Percentiles rank a stretch among this genome's conserved stretches.
Evolutionary conservation across 441 rosid genomes (phyloP).

Genomic region (Omphalea diandra): DNA sequence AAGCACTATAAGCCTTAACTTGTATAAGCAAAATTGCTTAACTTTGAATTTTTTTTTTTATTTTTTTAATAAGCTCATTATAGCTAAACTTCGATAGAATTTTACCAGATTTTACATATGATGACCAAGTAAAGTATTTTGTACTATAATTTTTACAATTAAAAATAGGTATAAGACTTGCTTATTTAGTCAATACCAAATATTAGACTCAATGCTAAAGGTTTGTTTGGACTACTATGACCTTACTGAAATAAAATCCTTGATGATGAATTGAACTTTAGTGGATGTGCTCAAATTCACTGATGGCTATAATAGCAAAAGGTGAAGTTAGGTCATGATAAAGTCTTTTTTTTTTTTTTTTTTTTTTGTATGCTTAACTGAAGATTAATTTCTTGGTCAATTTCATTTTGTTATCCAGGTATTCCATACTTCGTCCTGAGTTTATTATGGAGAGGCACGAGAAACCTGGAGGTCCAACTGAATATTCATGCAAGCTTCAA

Average conservation of each 20-base stretch:
- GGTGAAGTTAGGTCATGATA: not conserved
- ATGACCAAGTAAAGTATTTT: not conserved
- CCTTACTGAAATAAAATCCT: not conserved
- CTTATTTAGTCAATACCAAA: not conserved
- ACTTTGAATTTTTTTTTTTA: not conserved
- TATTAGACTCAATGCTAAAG: not conserved
- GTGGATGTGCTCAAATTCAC: not conserved
- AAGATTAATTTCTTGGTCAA: constrained; percentile 16
- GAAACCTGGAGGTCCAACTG: constrained; percentile 86
- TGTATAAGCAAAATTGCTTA: not conserved
- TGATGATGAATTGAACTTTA: not conserved
- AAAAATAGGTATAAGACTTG: not conserved
- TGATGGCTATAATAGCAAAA: too few species aligned
- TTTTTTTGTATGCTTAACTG: constrained; percentile 6
- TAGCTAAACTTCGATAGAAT: not conserved
- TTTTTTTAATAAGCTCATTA: not conserved
- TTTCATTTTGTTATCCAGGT: constrained; percentile 43
- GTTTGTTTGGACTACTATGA: not conserved
- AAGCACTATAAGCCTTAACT: too few species aligned
- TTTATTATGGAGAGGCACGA: constrained; percentile 91
- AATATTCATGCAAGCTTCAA: constrained; percentile 97
- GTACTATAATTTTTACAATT: not conserved
- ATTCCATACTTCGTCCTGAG: constrained; percentile 97
- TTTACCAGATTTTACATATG: not conserved
- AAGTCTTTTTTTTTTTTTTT: not conserved